Percentiles rank a stretch among this genome's conserved stretches.
Evolutionary conservation across 768 basidiomycete species (phyloP).

Genomic region (Suillus alpinus): DNA sequence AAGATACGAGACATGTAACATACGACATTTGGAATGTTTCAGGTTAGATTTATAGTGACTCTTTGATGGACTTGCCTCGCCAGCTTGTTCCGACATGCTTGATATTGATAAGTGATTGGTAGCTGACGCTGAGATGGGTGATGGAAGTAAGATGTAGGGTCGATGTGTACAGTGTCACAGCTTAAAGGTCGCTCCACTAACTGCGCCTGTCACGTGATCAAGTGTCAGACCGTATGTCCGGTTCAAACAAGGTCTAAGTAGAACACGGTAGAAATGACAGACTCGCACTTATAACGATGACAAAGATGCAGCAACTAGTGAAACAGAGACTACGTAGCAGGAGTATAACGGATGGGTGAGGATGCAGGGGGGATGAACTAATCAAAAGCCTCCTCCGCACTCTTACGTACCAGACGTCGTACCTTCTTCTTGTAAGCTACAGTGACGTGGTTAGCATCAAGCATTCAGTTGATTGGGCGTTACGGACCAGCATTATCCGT

Average conservation of each 20-base stretch:
- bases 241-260: neutral
- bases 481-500: slow-evolving; percentile 56
- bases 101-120: neutral
- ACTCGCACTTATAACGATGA: neutral
- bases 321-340: slow-evolving; percentile 9
- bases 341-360: neutral
- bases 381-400: slow-evolving; percentile 88
- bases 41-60: slow-evolving; percentile 21
- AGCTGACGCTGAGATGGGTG: slow-evolving; percentile 10
- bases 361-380: slow-evolving; percentile 22
- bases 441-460: slow-evolving; percentile 16
- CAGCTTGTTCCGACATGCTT: slow-evolving; percentile 39
- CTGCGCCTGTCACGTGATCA: neutral
- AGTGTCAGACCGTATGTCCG: neutral
- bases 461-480: neutral
- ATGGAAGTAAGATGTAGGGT: slow-evolving; percentile 6
- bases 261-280: neutral
- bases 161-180: neutral
- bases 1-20: slow-evolving; percentile 25
- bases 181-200: neutral
- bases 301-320: slow-evolving; percentile 6
- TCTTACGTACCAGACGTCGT: slow-evolving; percentile 77
- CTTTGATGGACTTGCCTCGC: slow-evolving; percentile 34
- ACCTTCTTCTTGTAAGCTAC: slow-evolving; percentile 95
- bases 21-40: slow-evolving; percentile 26